These are phyloP conservation scores for Moesziomyces parantarcticus DNA, from an alignment of 1,284 basidiomycete genomes.

Conservation along the genomic window DNA sequence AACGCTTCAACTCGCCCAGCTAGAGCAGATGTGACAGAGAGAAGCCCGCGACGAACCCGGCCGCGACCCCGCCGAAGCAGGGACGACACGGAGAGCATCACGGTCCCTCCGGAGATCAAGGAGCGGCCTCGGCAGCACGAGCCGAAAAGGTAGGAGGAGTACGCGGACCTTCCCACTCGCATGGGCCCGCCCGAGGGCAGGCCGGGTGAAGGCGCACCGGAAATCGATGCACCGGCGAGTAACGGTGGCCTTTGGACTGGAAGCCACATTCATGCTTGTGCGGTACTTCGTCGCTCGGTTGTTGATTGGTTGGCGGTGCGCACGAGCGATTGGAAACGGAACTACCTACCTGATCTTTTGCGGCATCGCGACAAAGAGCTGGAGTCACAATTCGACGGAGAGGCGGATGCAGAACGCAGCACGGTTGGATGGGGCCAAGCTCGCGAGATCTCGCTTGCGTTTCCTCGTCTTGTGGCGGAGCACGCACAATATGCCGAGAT, in stretches of 20 bases:
- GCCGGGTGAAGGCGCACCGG: conserved; percentile 21
- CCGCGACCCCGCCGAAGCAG: background rate
- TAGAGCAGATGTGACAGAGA: conserved; percentile 48
- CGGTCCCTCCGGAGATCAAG: conserved; percentile 39
- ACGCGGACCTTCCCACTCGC: conserved; percentile 68
- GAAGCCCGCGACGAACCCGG: conserved; percentile 18
- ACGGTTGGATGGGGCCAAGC: background rate
- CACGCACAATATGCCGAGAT: background rate
- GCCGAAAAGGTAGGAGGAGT: conserved; percentile 60
- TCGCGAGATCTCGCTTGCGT: conserved; percentile 37
- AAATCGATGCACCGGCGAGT: conserved; percentile 49
- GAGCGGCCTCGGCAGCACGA: conserved; percentile 25
- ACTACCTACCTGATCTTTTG: conserved; percentile 16
- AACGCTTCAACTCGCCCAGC: conserved; percentile 55
- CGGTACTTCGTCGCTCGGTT: background rate
- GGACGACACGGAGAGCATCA: conserved; percentile 8
- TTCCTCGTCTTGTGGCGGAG: conserved; percentile 11
- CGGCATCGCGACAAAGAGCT: background rate
- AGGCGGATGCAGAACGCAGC: background rate
- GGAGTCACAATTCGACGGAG: background rate
- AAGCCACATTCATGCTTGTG: conserved; percentile 18
- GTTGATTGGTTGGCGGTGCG: background rate
- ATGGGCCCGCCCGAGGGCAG: conserved; percentile 30
- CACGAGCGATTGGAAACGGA: background rate
- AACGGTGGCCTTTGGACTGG: conserved; percentile 65